These are phyloP conservation scores for Pseudogymnoascus sp. DNA, from an alignment of 2,329 filamentous ascomycete species.

Conservation along the genomic window DNA sequence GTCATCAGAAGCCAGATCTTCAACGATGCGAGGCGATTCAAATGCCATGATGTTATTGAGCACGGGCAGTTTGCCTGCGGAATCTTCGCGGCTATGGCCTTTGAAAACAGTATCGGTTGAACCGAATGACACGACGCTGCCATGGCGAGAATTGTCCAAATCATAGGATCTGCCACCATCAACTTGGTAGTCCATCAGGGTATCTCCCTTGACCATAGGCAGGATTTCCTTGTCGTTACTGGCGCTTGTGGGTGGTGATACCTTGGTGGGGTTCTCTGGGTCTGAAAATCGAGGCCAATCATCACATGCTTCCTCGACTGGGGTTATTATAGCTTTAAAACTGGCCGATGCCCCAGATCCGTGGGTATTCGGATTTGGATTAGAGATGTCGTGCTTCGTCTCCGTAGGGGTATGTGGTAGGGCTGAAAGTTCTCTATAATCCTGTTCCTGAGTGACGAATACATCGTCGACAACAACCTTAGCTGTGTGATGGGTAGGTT, in stretches of 20 bases:
- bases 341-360: not conserved
- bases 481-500: not conserved
- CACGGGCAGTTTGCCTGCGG: slow-evolving; percentile 10
- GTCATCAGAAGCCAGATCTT: slow-evolving; percentile 3
- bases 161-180: not conserved
- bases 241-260: not conserved
- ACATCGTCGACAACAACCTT: not conserved
- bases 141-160: not conserved
- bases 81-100: slow-evolving; percentile 13
- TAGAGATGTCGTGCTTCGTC: not conserved
- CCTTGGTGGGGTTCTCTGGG: not conserved
- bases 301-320: not conserved
- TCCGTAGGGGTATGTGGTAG: not conserved
- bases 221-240: not conserved
- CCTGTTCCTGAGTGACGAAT: not conserved
- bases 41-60: not conserved
- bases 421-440: not conserved
- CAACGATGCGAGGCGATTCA: not conserved
- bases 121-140: slow-evolving; percentile 1
- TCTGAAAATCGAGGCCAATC: not conserved
- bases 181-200: not conserved
- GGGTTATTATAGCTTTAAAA: slow-evolving; percentile 1
- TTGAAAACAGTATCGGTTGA: slow-evolving; percentile 11
- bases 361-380: not conserved
- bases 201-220: not conserved